Conservation (phyloP, 1,284 basidiomycete genomes). For the Lignosus rhinocerotis region DNA sequence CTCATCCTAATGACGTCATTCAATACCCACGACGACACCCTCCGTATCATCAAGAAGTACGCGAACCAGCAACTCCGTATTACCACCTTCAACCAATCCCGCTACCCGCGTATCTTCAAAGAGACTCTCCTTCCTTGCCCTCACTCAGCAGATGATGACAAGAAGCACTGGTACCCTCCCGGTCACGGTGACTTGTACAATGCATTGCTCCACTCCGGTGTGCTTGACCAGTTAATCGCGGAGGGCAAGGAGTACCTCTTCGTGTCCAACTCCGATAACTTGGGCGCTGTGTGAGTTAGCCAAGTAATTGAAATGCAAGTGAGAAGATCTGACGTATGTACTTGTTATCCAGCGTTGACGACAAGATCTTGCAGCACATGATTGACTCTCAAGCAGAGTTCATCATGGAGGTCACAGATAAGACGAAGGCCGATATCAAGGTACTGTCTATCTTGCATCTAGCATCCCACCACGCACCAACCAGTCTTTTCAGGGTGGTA, state of each 20-base stretch:
- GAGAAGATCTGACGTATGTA: too few relatives aligned
- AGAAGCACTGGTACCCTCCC: conserved; percentile 98
- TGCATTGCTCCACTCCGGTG: conserved; percentile 91
- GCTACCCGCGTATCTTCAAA: conserved; percentile 97
- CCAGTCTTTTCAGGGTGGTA: conserved; percentile 78
- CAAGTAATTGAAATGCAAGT: too few relatives aligned
- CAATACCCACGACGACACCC: conserved; percentile 98
- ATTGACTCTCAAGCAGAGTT: conserved; percentile 87
- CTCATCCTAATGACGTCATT: conserved; percentile 99
- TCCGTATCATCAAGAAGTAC: conserved; percentile 99
- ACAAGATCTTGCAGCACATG: conserved; percentile 88
- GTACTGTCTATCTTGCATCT: conserved; percentile 25
- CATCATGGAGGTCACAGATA: conserved; percentile 99
- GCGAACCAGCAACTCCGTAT: conserved; percentile 97
- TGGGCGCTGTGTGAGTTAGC: conserved; percentile 77
- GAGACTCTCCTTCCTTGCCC: conserved; percentile 93
- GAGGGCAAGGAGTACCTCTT: conserved; percentile 99
- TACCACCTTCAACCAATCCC: conserved; percentile 96
- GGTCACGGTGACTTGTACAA: conserved; percentile 99
- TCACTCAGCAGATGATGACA: conserved; percentile 85
- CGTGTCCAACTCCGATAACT: conserved; percentile 98
- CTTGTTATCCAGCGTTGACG: conserved; percentile 53
- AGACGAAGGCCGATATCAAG: conserved; percentile 99
- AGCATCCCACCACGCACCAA: not conserved
- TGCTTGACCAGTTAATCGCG: conserved; percentile 91